Evolutionary conservation across 2,329 filamentous ascomycete genomes (phyloP), one percentile per base, ranked within the genome.

Genomic region (Emericellopsis cladophorae): DNA sequence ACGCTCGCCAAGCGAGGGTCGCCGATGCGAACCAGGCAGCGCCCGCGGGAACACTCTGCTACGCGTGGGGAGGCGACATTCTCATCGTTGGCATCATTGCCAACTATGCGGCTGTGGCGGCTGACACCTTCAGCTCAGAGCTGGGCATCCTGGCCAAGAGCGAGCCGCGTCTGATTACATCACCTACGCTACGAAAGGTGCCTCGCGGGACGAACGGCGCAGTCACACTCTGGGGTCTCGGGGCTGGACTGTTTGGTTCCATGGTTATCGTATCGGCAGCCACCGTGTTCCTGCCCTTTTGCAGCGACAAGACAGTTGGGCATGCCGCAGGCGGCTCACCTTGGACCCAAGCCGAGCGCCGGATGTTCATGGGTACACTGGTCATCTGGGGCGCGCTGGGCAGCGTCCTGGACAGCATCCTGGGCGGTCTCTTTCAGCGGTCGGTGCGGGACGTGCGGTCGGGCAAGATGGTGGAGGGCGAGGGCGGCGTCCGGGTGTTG

Each of bases 91-190:
- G 79, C 11, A 79, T 83, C 48, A 74, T 84, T 48, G 76, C 78
- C 34, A 90, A 95, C 64, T 98, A 98, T 54, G 90, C 88, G 22
- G 85, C 86, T 38, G 88, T 94, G 9, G 79, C 87, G 16, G 86
- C 90, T 39, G 92, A 98, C 59, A 98, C 92, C 0, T 92, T 95
- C 58, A 89, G 84, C 43, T 95, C 88, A 10, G 92, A 98, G 65
- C 78, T 98, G 16, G 92, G 92, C 12, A 98, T 98, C 42, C 70
- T 98, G 11, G 83, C 89, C 7, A 76, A 71, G 44, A 72, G 72
- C 21, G 66, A 76, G 36, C 92, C 92, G 8, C 79, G 89, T 31
- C 75, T 98, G 31, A 90, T 98, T 55, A 95, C 87, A 4, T 89
- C 84, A 12, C 77, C 73, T 14, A 78, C 64, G 5, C 71, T 92